phyloP scores from a whole-genome alignment of 345 rosid genomes.

The Camelina sativa region DNA sequence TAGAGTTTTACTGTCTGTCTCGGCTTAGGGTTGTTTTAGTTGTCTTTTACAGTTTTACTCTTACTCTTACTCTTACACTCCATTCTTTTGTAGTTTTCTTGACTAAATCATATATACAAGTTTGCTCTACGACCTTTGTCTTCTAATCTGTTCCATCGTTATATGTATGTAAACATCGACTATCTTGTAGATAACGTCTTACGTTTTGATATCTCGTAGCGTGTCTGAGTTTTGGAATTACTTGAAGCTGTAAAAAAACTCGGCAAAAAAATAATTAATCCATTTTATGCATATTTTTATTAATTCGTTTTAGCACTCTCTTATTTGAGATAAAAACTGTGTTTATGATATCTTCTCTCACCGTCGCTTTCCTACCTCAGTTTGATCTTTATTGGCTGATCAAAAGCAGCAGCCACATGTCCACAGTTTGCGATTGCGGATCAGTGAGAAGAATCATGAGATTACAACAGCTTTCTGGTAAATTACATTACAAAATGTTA shows the following conservation, averaged over 20 bases:
- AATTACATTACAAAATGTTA: conserved; percentile 36
- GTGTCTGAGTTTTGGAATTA: neutral
- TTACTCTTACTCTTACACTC: neutral
- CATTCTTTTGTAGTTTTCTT: conserved; percentile 42
- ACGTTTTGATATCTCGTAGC: neutral
- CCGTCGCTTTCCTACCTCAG: neutral
- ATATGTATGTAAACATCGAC: neutral
- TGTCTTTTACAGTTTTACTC: conserved; percentile 12
- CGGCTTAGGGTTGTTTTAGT: conserved; percentile 39
- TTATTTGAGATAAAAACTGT: neutral
- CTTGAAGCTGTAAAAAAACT: neutral
- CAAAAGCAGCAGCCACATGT: neutral
- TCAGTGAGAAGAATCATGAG: conserved; percentile 12
- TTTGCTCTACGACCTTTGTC: neutral
- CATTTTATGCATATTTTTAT: neutral
- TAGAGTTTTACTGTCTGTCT: conserved; percentile 36
- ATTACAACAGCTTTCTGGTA: conserved; percentile 29
- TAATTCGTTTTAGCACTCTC: neutral
- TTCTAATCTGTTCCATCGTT: neutral
- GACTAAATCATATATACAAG: conserved; percentile 38
- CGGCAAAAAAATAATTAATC: neutral
- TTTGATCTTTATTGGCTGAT: neutral
- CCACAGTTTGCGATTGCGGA: neutral
- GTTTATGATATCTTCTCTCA: neutral
- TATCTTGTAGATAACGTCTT: conserved; percentile 5